phyloP scores from a whole-genome alignment of 305 asterid species.

The Fraxinus paxiana region DNA sequence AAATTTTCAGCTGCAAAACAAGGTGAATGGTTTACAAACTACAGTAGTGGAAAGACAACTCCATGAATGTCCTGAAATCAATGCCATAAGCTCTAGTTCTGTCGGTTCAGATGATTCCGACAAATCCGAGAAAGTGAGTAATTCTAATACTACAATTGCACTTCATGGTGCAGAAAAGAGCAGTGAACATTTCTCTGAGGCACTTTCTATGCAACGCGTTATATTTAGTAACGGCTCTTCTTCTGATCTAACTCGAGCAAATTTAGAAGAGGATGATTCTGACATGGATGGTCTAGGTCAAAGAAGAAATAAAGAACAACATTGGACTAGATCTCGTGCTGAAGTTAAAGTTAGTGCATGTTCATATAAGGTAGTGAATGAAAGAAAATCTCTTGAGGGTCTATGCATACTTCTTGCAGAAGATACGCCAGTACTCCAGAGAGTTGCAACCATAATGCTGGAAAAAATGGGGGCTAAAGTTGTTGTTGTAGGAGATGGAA shows the following conservation, averaged over 20 bases:
- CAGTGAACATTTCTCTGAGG: slow-evolving; percentile 20
- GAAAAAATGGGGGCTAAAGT: slow-evolving; percentile 85
- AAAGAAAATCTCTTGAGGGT: slow-evolving; percentile 52
- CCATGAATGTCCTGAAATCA: slow-evolving; percentile 54
- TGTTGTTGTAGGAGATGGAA: slow-evolving; percentile 74
- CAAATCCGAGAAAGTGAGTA: slow-evolving; percentile 43
- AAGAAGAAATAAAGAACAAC: slow-evolving; percentile 22
- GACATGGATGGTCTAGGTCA: slow-evolving; percentile 20
- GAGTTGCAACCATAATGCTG: slow-evolving; percentile 86
- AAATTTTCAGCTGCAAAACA: slow-evolving; percentile 28
- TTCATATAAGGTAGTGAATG: slow-evolving; percentile 28
- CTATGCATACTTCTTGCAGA: slow-evolving; percentile 75
- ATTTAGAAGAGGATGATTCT: slow-evolving; percentile 29
- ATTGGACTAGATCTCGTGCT: slow-evolving; percentile 4
- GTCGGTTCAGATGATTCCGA: slow-evolving; percentile 62
- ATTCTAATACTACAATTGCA: slow-evolving; percentile 13
- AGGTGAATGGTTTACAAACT: slow-evolving; percentile 21
- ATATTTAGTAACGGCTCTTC: slow-evolving; percentile 19
- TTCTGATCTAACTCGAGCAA: slow-evolving; percentile 25
- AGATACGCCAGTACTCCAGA: slow-evolving; percentile 79
- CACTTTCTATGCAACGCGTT: slow-evolving; percentile 19
- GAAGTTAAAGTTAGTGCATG: slow-evolving; percentile 25
- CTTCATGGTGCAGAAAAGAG: slow-evolving; percentile 21
- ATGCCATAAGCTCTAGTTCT: slow-evolving; percentile 45
- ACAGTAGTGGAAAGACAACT: slow-evolving; percentile 31